phyloP scores from a whole-genome alignment of 345 rosid genomes.

The Citrus sp. region DNA sequence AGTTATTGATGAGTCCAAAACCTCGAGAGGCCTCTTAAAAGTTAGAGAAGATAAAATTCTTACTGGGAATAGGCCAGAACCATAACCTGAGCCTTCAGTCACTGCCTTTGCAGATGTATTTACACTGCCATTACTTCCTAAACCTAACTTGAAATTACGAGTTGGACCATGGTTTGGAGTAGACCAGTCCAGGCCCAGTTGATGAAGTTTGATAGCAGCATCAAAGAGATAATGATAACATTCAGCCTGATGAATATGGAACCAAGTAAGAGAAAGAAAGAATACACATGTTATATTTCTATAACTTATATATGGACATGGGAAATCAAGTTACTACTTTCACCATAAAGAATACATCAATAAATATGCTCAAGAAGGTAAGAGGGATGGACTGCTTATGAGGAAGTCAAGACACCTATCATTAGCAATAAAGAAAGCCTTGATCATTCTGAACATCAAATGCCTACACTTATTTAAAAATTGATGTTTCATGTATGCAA shows the following conservation, averaged over 20 bases:
- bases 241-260: constrained; percentile 62
- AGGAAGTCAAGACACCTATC: not conserved
- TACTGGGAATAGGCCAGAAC: constrained; percentile 45
- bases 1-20: not conserved
- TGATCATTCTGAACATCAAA: not conserved
- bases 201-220: constrained; percentile 91
- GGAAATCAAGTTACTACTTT: not conserved
- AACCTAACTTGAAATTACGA: constrained; percentile 36
- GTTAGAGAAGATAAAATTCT: constrained; percentile 17
- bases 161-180: constrained; percentile 74
- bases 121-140: constrained; percentile 19
- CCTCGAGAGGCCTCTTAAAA: not conserved
- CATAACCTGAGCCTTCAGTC: constrained; percentile 39
- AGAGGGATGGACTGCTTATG: not conserved
- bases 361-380: not conserved
- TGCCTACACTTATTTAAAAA: not conserved
- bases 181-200: constrained; percentile 69
- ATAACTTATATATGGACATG: not conserved
- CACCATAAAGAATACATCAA: not conserved
- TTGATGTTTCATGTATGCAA: not conserved
- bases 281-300: not conserved
- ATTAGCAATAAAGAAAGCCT: not conserved
- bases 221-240: constrained; percentile 91
- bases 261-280: constrained; percentile 6
- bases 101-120: constrained; percentile 39